These are phyloP conservation scores for Globisporangium carolinianum DNA, from an alignment of 352 stramenopile species.

Conservation along the genomic window DNA sequence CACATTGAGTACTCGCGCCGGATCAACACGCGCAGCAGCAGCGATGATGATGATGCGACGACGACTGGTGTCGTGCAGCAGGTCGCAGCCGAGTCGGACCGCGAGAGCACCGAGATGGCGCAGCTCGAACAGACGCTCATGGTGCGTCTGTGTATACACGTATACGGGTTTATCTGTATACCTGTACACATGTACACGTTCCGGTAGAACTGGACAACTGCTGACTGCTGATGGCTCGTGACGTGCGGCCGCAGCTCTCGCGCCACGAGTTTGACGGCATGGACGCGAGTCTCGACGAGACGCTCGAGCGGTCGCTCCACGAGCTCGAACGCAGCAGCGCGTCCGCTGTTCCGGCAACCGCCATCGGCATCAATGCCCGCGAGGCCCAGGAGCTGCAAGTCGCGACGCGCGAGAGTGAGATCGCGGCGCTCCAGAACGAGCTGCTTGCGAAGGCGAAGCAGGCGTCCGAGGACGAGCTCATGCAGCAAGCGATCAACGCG, in stretches of 20 bases:
- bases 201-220: too few relatives aligned
- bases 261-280: slow-evolving; percentile 73
- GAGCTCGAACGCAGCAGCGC: slow-evolving; percentile 23
- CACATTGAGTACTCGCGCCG: slow-evolving; percentile 61
- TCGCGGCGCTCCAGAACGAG: slow-evolving; percentile 64
- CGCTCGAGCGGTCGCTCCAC: slow-evolving; percentile 51
- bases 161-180: too few relatives aligned
- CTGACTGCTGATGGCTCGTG: too few relatives aligned
- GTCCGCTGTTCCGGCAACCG: not conserved
- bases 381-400: slow-evolving; percentile 42
- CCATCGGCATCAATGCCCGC: not conserved
- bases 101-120: slow-evolving; percentile 56
- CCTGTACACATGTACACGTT: too few relatives aligned
- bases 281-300: slow-evolving; percentile 70
- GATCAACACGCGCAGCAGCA: slow-evolving; percentile 46
- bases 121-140: slow-evolving; percentile 65
- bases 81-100: slow-evolving; percentile 23
- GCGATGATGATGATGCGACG: slow-evolving; percentile 8
- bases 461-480: slow-evolving; percentile 65
- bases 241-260: slow-evolving; percentile 30
- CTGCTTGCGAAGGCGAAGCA: slow-evolving; percentile 60
- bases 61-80: slow-evolving; percentile 19
- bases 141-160: slow-evolving; percentile 19
- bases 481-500: slow-evolving; percentile 61
- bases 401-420: slow-evolving; percentile 65